A percentile compares a stretch with the other conserved stretches of the same genome.
phyloP scores from a whole-genome alignment of 2,329 filamentous ascomycete genomes.

The Fusarium sp. region DNA sequence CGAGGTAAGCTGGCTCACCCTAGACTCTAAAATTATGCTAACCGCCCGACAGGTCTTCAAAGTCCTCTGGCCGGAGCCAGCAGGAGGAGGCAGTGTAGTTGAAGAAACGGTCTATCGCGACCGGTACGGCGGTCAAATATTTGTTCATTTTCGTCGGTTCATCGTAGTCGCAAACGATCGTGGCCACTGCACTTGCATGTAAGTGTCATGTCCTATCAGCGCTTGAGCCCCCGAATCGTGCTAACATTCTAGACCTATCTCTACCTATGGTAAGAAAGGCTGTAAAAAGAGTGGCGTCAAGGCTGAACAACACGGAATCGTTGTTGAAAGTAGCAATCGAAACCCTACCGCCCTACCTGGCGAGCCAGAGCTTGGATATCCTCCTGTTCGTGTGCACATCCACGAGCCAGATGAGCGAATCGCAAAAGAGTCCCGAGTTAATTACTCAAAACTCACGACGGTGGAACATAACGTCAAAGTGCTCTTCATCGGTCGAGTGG shows the following conservation, averaged over 20 bases:
- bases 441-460: conserved; percentile 66
- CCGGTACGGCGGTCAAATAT: conserved; percentile 52
- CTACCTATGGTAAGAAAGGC: conserved; percentile 63
- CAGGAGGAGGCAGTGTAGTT: conserved; percentile 48
- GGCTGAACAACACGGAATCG: conserved; percentile 63
- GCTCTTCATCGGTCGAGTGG: conserved; percentile 64
- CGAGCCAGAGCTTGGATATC: conserved; percentile 61
- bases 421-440: conserved; percentile 62
- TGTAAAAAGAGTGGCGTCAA: conserved; percentile 65
- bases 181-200: conserved; percentile 67
- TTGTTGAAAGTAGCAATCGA: conserved; percentile 50
- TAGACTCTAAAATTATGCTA: not conserved
- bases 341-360: conserved; percentile 47
- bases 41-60: conserved; percentile 60
- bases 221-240: not conserved
- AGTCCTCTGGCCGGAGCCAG: conserved; percentile 65
- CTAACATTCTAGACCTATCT: conserved; percentile 58
- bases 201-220: conserved; percentile 41
- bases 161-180: conserved; percentile 62
- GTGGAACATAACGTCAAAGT: conserved; percentile 68
- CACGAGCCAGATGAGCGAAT: conserved; percentile 56
- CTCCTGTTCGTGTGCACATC: conserved; percentile 57
- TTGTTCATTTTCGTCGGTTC: conserved; percentile 63
- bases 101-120: conserved; percentile 49
- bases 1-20: conserved; percentile 43